phyloP scores from a whole-genome alignment of 169 alveolate species.

The Babesia ovis region DNA sequence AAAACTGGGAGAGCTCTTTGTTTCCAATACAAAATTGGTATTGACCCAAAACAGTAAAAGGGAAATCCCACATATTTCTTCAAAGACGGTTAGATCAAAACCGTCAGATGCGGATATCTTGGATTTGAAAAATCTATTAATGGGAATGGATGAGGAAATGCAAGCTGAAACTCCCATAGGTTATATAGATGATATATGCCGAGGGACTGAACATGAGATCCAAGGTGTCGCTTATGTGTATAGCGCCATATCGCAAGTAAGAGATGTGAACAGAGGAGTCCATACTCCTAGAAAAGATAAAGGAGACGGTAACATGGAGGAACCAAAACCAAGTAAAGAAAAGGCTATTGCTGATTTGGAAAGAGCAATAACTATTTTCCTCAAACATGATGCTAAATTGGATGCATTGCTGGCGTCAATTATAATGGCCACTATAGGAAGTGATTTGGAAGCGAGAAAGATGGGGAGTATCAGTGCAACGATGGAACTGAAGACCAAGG shows the following conservation, averaged over 20 bases:
- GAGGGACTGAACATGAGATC: slow-evolving; percentile 52
- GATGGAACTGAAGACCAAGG: slow-evolving; percentile 34
- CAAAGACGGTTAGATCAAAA: slow-evolving; percentile 3
- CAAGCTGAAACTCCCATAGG: neutral
- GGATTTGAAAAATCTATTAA: neutral
- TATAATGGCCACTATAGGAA: slow-evolving; percentile 29
- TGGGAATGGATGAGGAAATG: slow-evolving; percentile 50
- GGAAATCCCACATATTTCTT: neutral
- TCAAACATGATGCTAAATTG: slow-evolving; percentile 21
- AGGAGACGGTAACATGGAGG: neutral
- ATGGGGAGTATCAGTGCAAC: slow-evolving; percentile 35
- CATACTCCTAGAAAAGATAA: neutral
- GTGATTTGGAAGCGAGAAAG: slow-evolving; percentile 29
- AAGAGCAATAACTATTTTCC: slow-evolving; percentile 29
- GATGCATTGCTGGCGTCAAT: slow-evolving; percentile 42
- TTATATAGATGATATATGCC: slow-evolving; percentile 18
- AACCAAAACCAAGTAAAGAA: neutral
- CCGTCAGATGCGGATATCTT: neutral
- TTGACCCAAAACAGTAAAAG: neutral
- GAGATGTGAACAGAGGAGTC: neutral
- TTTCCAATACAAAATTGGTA: neutral
- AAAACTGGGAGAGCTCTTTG: neutral
- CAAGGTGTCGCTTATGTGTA: slow-evolving; percentile 49
- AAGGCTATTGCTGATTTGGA: slow-evolving; percentile 43
- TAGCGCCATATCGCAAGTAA: slow-evolving; percentile 29